Evolutionary conservation across 2,329 filamentous ascomycete genomes (phyloP), one percentile per base, ranked within the genome.

Genomic region (Leptographium procerum): DNA sequence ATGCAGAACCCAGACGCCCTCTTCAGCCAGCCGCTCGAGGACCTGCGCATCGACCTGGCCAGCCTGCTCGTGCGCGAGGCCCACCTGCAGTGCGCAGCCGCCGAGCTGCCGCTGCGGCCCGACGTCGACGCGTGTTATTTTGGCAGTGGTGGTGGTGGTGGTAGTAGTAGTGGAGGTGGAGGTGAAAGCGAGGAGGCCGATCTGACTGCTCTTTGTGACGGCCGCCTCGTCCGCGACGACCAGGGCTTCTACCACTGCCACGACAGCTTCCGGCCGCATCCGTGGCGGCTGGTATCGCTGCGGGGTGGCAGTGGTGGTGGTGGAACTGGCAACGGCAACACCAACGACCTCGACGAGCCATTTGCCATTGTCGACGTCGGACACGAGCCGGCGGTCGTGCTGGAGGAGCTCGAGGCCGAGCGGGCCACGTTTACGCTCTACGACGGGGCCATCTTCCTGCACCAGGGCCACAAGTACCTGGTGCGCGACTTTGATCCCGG

Each of bases 1-100:
- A 99, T 99, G 94, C 84, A 89, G 61, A 95, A 97, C 63, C 94
- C 94, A 0, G 87, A 94, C 61, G 90, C 96, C 70, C 86, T 99
- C 28, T 92, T 97, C 71, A 94, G 88, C 0, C 89, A 89, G 66
- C 91, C 91, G 0, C 96, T 96, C 63, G 88, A 86, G 64, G 88
- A 90, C 69, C 76, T 97, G 2, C 91, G 94, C 67, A 88, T 97
- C 5, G 94, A 99, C 68, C 75, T 99, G n/a, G 80, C 86, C 52
- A 97, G 96, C 64, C 84, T 96, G 75, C 82, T 97, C 4, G 87
- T 96, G 7, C 77, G 94, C 0, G 94, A 97, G 75, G 92, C 91
- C 0, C 94, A 99, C 67, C 78, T 99, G 8, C 94, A 99, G 70
- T 99, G 94, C 67, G 94, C 94, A 0, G 94, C 94, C 2, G 88